Evolutionary conservation across 768 basidiomycete species (phyloP).

Genomic region (Tremella fuciformis): DNA sequence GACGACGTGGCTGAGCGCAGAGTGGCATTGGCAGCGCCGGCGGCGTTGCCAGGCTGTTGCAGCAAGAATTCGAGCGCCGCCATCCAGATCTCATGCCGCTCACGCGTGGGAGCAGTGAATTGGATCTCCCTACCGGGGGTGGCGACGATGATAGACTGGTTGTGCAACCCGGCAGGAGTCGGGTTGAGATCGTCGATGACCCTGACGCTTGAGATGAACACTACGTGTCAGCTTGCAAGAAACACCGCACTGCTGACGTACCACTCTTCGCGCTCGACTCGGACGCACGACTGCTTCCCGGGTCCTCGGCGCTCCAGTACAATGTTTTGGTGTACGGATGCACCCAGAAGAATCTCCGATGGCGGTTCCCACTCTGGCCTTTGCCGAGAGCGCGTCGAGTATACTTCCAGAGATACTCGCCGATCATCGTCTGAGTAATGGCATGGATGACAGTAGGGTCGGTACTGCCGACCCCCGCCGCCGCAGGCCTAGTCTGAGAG

Average conservation of each 20-base stretch:
- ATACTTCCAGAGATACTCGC: constrained; percentile 97
- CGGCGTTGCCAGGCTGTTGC: constrained; percentile 60
- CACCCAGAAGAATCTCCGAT: constrained; percentile 99
- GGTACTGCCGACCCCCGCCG: constrained; percentile 55
- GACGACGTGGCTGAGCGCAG: constrained; percentile 5
- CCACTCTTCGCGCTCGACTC: constrained; percentile 97
- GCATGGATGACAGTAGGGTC: constrained; percentile 90
- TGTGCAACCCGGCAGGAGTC: constrained; percentile 88
- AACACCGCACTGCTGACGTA: constrained; percentile 56
- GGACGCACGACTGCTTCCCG: constrained; percentile 77
- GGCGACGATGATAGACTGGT: constrained; percentile 87
- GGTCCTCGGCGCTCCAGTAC: constrained; percentile 95
- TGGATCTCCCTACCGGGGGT: constrained; percentile 96
- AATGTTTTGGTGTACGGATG: constrained; percentile 97
- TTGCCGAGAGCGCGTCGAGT: constrained; percentile 84
- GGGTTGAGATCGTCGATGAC: constrained; percentile 92
- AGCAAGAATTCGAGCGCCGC: constrained; percentile 87
- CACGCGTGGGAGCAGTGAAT: constrained; percentile 92
- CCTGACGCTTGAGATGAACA: constrained; percentile 88
- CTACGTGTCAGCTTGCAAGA: constrained; percentile 55
- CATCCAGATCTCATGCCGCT: constrained; percentile 95
- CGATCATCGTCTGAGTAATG: constrained; percentile 99
- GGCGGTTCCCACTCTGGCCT: constrained; percentile 82
- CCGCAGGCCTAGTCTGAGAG: too few relatives aligned
- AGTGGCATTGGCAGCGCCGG: not conserved